These are phyloP conservation scores for Albophoma yamanashiensis DNA, from an alignment of 2,329 filamentous ascomycete species.

Conservation along the genomic window DNA sequence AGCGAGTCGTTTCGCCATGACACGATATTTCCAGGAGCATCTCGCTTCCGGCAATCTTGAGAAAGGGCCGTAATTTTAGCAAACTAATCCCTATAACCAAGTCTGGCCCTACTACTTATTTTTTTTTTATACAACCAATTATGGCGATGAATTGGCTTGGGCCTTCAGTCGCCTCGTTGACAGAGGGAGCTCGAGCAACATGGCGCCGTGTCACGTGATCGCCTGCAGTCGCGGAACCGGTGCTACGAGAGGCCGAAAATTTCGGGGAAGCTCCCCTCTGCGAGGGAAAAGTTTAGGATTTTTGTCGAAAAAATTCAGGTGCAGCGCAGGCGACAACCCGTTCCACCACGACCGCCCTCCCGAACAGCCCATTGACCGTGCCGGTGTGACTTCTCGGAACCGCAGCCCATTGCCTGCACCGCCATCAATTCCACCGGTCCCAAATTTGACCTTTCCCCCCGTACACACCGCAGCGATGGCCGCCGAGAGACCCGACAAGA, in stretches of 20 bases:
- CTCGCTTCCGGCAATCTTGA: background rate
- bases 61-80: background rate
- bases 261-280: conserved; percentile 13
- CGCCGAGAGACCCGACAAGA: conserved; percentile 37
- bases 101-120: background rate
- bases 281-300: conserved; percentile 17
- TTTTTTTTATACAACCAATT: no score
- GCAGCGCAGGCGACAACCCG: conserved; percentile 10
- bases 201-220: conserved; percentile 3
- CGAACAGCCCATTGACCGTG: conserved; percentile 4
- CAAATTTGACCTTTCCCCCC: background rate
- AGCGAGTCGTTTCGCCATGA: background rate
- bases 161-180: background rate
- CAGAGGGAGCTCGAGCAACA: background rate
- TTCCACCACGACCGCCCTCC: background rate
- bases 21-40: background rate
- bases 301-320: conserved; percentile 19
- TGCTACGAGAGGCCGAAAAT: conserved; percentile 18
- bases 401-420: background rate
- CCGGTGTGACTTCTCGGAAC: background rate
- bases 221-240: conserved; percentile 15
- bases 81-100: background rate
- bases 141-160: background rate
- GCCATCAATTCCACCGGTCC: background rate
- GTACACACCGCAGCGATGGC: conserved; percentile 24